These are phyloP conservation scores for Cyberlindnera galapagoensis DNA, from an alignment of 805 yeast species.

Conservation along the genomic window DNA sequence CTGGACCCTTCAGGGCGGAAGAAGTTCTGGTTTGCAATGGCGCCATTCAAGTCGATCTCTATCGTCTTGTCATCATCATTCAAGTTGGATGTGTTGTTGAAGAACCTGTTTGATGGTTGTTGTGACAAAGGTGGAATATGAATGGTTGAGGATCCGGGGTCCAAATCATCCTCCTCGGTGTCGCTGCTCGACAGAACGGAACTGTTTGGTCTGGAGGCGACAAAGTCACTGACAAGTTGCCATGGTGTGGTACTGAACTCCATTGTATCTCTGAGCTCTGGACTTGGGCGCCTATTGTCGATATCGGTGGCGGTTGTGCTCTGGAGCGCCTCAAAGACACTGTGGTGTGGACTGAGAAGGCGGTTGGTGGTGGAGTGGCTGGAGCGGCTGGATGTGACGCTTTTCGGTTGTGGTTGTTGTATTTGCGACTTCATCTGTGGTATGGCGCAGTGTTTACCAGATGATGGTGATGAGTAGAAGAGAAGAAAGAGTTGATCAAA, in stretches of 20 bases:
- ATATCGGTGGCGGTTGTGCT: constrained; percentile 1
- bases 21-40: constrained; percentile 2
- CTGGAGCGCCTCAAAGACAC: constrained; percentile 21
- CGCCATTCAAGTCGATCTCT: constrained; percentile 18
- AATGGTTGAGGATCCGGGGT: too few species aligned
- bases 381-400: constrained; percentile 14
- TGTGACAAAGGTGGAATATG: too few species aligned
- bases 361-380: constrained; percentile 15
- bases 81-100: background rate
- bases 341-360: constrained; percentile 20
- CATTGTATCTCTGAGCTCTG: constrained; percentile 2
- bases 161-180: constrained; percentile 24
- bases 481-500: too few species aligned
- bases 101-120: too few species aligned
- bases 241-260: constrained; percentile 23
- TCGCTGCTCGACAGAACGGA: constrained; percentile 24
- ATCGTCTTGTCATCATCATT: constrained; percentile 21
- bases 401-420: too few species aligned
- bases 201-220: constrained; percentile 22
- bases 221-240: constrained; percentile 16
- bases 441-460: too few species aligned
- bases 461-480: too few species aligned
- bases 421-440: too few species aligned
- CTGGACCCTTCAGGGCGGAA: constrained; percentile 7
- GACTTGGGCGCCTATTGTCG: constrained; percentile 2